phyloP scores from a whole-genome alignment of 2,329 filamentous ascomycete species.

The Orbilia oligospora region DNA sequence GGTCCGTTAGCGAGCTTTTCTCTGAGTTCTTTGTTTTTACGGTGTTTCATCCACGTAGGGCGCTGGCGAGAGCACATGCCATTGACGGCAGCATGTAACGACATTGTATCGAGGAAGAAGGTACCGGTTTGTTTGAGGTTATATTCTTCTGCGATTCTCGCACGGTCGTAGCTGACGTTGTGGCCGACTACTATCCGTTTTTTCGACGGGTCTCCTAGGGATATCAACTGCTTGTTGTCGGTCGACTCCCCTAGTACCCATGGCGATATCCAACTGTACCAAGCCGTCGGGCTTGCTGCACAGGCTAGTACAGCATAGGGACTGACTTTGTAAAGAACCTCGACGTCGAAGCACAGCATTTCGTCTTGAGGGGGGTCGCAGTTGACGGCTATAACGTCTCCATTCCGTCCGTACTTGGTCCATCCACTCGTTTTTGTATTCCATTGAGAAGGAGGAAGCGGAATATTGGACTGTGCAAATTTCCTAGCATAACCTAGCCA shows the following conservation, averaged over 20 bases:
- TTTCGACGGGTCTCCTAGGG: constrained; percentile 81
- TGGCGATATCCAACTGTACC: constrained; percentile 98
- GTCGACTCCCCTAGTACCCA: constrained; percentile 89
- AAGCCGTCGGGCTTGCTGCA: constrained; percentile 86
- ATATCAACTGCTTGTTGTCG: constrained; percentile 83
- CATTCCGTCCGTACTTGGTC: constrained; percentile 81
- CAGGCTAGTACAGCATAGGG: constrained; percentile 97
- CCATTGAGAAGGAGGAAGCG: constrained; percentile 76
- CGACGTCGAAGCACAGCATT: constrained; percentile 88
- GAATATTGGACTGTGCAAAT: constrained; percentile 75
- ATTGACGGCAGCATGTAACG: constrained; percentile 95
- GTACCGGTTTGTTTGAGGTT: constrained; percentile 84
- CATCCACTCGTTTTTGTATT: constrained; percentile 80
- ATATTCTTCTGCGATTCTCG: constrained; percentile 90
- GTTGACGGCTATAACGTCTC: constrained; percentile 67
- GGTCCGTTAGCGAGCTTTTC: constrained; percentile 83
- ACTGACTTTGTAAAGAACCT: constrained; percentile 95
- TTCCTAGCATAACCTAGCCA: constrained; percentile 81
- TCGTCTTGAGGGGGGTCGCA: constrained; percentile 80
- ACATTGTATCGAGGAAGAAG: constrained; percentile 97
- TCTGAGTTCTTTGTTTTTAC: constrained; percentile 86
- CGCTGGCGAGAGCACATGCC: constrained; percentile 98
- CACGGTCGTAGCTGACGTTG: constrained; percentile 95
- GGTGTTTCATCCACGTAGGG: constrained; percentile 97
- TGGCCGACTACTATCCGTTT: constrained; percentile 89